Percentiles rank a stretch among this genome's conserved stretches.
These are phyloP conservation scores for Suillus bovinus DNA, from an alignment of 768 basidiomycete species.

Conservation along the genomic window DNA sequence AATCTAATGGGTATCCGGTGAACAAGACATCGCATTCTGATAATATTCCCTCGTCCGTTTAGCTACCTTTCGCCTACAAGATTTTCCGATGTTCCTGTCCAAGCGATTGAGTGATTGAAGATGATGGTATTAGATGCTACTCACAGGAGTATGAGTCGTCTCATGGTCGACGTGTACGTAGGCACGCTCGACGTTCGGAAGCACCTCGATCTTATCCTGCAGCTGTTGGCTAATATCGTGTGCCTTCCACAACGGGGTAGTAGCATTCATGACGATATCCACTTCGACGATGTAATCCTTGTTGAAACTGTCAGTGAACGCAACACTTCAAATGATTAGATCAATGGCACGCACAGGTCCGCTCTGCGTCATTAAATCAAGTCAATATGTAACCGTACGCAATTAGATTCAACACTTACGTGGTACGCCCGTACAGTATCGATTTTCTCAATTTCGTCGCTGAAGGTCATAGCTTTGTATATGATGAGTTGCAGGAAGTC, in stretches of 20 bases:
- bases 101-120: background rate
- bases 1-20: background rate
- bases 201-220: conserved; percentile 85
- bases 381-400: background rate
- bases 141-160: conserved; percentile 72
- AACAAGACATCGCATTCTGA: background rate
- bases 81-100: conserved; percentile 47
- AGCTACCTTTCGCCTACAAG: conserved; percentile 10
- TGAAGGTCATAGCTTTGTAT: conserved; percentile 90
- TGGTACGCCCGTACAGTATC: conserved; percentile 96
- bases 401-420: conserved; percentile 40
- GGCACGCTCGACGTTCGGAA: conserved; percentile 89
- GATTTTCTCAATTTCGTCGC: conserved; percentile 78
- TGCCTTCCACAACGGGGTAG: conserved; percentile 86
- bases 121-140: conserved; percentile 16
- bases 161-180: conserved; percentile 97
- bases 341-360: conserved; percentile 54
- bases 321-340: background rate
- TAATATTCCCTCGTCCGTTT: background rate
- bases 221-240: conserved; percentile 83
- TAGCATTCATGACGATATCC: conserved; percentile 89
- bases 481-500: conserved; percentile 89
- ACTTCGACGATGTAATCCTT: conserved; percentile 93
- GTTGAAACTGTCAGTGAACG: conserved; percentile 3
- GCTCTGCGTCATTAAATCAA: conserved; percentile 43